These are phyloP conservation scores for Ustilago crameri DNA, from an alignment of 1,284 basidiomycete genomes.

Conservation along the genomic window DNA sequence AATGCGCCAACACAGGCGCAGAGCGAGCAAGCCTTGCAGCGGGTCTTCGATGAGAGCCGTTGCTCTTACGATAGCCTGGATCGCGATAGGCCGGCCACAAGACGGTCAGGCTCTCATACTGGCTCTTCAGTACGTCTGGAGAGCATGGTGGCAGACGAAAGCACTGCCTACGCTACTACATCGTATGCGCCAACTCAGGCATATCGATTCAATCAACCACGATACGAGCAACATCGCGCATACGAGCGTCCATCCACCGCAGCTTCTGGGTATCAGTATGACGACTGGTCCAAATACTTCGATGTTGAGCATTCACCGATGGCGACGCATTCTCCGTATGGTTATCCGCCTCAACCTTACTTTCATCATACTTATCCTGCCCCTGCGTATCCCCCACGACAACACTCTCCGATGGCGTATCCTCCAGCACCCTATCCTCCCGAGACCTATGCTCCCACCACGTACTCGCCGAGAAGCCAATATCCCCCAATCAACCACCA, in stretches of 20 bases:
- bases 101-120: not conserved
- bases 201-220: not conserved
- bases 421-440: not conserved
- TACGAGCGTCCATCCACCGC: not conserved
- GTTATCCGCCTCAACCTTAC: too few relatives aligned
- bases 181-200: conserved; percentile 16
- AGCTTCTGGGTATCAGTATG: not conserved
- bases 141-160: conserved; percentile 23
- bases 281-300: not conserved
- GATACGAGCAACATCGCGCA: not conserved
- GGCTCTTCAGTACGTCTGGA: conserved; percentile 15
- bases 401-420: not conserved
- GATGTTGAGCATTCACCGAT: not conserved
- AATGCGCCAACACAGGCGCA: not conserved
- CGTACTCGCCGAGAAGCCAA: not conserved
- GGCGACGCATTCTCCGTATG: too few relatives aligned
- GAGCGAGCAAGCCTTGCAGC: not conserved
- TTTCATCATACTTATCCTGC: not conserved
- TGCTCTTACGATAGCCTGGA: conserved; percentile 6
- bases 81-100: conserved; percentile 9
- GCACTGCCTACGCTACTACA: conserved; percentile 22
- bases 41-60: not conserved
- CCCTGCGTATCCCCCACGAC: not conserved
- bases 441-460: too few relatives aligned
- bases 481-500: not conserved